Evolutionary conservation across 23 red algal species (phyloP).

Genomic region (Gracilaria vermiculophylla): DNA sequence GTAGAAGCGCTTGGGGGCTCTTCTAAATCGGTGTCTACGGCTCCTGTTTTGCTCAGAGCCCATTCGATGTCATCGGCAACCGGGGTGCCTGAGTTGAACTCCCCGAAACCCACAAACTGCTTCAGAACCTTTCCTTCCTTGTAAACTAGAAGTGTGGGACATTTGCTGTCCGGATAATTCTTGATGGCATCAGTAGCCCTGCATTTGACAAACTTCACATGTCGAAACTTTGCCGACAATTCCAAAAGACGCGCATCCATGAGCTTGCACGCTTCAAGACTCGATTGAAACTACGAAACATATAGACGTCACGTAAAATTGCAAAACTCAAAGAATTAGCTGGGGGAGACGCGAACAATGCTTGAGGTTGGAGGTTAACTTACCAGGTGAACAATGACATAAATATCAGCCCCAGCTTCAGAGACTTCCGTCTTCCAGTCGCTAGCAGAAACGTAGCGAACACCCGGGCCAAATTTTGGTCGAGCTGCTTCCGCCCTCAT

Average conservation of each 20-base stretch:
- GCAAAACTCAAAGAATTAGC: background rate
- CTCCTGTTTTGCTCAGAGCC: constrained; percentile 63
- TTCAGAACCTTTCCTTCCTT: constrained; percentile 70
- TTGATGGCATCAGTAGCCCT: constrained; percentile 79
- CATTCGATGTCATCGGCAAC: constrained; percentile 82
- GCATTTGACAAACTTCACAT: constrained; percentile 78
- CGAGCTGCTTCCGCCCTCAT: constrained; percentile 51
- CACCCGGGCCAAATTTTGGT: constrained; percentile 66
- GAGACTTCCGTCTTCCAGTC: constrained; percentile 88
- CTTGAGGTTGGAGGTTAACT: background rate
- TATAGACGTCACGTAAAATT: background rate
- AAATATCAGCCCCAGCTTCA: constrained; percentile 55
- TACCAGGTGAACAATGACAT: constrained; percentile 76
- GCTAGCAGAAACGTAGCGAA: constrained; percentile 59
- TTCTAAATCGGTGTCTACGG: constrained; percentile 58
- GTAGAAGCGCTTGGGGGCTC: constrained; percentile 39
- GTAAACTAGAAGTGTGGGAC: constrained; percentile 84
- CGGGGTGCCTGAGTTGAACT: constrained; percentile 29
- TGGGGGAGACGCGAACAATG: background rate
- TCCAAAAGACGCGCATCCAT: constrained; percentile 66
- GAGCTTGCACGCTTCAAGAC: constrained; percentile 58
- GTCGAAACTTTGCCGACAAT: constrained; percentile 64
- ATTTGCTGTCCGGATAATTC: constrained; percentile 83
- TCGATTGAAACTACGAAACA: constrained; percentile 53
- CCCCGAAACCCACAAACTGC: constrained; percentile 64